Conservation (phyloP, 805 yeast species). For the Nakazawaea anatomiae region DNA sequence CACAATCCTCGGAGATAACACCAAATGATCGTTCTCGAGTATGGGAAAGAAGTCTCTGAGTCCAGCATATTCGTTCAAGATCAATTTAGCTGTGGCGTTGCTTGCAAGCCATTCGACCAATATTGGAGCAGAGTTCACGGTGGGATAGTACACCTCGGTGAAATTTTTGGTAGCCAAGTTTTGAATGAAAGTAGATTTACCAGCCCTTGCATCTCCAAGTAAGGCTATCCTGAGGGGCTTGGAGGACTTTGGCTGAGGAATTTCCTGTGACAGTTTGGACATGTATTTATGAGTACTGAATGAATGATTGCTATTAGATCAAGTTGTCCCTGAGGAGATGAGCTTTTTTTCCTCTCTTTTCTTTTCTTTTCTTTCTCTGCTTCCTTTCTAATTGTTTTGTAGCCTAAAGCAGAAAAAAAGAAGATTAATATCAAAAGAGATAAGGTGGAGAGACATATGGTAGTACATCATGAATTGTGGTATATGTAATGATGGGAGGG, state of each 20-base stretch:
- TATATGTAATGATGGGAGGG: neutral
- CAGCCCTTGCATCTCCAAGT: slow-evolving; percentile 53
- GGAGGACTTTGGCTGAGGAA: slow-evolving; percentile 6
- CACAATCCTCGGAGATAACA: slow-evolving; percentile 17
- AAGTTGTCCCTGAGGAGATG: neutral
- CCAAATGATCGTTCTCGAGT: slow-evolving; percentile 18
- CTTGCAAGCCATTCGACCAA: slow-evolving; percentile 49
- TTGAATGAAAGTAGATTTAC: slow-evolving; percentile 55
- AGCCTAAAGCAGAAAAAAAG: neutral
- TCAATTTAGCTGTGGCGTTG: slow-evolving; percentile 28
- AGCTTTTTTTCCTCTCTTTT: neutral
- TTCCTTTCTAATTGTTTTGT: no score
- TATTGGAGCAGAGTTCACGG: slow-evolving; percentile 53
- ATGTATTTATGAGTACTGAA: no score
- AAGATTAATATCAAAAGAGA: neutral
- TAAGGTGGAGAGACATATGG: neutral
- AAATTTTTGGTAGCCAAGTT: slow-evolving; percentile 41
- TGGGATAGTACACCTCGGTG: slow-evolving; percentile 72
- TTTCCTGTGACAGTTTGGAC: neutral
- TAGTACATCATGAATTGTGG: slow-evolving; percentile 2
- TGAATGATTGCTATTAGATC: neutral
- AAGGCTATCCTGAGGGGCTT: slow-evolving; percentile 53
- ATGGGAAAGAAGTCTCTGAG: slow-evolving; percentile 30
- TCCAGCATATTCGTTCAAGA: slow-evolving; percentile 43
- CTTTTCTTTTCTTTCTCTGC: no score